Percentiles rank a stretch among this genome's conserved stretches.
Conservation (phyloP, 495 filamentous ascomycete genomes). For the Annulohypoxylon maeteangense region DNA sequence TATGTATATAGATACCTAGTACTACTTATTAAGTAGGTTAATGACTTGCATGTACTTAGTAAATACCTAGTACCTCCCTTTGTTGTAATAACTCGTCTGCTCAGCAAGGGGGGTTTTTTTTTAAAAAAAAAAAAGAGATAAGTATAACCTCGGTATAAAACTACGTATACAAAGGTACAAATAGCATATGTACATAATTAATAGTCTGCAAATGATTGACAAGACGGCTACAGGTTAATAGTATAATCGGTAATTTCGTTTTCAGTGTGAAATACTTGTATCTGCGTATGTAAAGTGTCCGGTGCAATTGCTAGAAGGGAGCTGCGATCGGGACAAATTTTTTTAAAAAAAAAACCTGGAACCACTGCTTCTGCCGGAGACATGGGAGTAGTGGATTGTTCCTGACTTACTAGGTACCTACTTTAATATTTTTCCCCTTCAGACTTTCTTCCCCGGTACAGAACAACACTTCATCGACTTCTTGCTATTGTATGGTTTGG, state of each 20-base stretch:
- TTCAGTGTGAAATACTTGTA: constrained; percentile 29
- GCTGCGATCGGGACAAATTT: background rate
- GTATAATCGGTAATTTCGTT: constrained; percentile 35
- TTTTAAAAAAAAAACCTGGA: constrained; percentile 23
- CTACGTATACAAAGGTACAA: background rate
- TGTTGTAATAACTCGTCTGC: too few species aligned
- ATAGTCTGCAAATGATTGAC: background rate
- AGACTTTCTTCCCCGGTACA: constrained; percentile 22
- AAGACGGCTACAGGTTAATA: background rate
- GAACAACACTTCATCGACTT: constrained; percentile 33
- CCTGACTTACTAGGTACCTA: constrained; percentile 1
- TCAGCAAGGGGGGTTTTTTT: too few species aligned
- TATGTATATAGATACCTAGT: background rate
- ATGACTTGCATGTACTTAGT: background rate
- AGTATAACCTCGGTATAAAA: constrained; percentile 36
- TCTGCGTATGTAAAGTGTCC: constrained; percentile 4
- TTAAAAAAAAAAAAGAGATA: constrained; percentile 27
- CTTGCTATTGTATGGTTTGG: constrained; percentile 36
- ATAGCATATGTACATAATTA: background rate
- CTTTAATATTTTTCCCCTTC: constrained; percentile 15
- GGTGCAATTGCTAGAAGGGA: constrained; percentile 26
- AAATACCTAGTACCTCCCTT: background rate
- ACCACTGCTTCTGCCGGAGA: constrained; percentile 41
- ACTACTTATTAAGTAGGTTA: too few species aligned
- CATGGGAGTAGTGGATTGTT: constrained; percentile 35